phyloP scores from a whole-genome alignment of 345 rosid genomes.

The Acer campestre region DNA sequence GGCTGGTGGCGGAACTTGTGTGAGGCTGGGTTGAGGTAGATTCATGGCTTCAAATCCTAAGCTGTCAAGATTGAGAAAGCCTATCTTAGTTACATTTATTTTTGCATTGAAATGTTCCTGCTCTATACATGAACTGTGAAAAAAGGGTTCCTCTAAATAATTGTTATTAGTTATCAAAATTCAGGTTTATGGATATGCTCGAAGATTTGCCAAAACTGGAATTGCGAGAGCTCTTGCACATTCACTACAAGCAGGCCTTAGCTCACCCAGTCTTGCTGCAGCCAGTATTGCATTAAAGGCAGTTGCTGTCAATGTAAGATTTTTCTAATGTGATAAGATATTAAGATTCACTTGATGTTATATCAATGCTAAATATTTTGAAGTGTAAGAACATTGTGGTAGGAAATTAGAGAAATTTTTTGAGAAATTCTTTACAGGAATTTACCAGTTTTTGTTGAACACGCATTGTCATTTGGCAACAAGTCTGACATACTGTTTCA shows the following conservation, averaged over 20 bases:
- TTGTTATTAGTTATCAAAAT: not conserved
- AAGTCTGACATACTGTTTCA: too few species aligned
- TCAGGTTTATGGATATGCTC: conserved; percentile 95
- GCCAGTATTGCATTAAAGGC: conserved; percentile 78
- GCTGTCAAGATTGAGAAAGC: not conserved
- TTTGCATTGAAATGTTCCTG: not conserved
- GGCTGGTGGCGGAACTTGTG: not conserved
- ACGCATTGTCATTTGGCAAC: too few species aligned
- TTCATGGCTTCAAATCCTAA: not conserved
- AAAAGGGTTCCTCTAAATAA: not conserved
- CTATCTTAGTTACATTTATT: not conserved
- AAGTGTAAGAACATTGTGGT: not conserved
- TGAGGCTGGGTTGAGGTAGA: not conserved
- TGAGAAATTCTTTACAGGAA: not conserved
- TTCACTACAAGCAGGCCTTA: conserved; percentile 67
- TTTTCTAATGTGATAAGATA: not conserved
- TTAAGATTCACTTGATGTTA: not conserved
- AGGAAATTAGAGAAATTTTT: not conserved
- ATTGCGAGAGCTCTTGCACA: conserved; percentile 69
- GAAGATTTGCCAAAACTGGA: conserved; percentile 82
- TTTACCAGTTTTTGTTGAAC: not conserved
- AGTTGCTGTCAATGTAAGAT: conserved; percentile 84
- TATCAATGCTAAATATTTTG: not conserved
- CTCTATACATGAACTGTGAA: not conserved
- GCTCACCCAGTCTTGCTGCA: conserved; percentile 74